Conservation (phyloP, 768 basidiomycete species). For the Amanita brunnescens region DNA sequence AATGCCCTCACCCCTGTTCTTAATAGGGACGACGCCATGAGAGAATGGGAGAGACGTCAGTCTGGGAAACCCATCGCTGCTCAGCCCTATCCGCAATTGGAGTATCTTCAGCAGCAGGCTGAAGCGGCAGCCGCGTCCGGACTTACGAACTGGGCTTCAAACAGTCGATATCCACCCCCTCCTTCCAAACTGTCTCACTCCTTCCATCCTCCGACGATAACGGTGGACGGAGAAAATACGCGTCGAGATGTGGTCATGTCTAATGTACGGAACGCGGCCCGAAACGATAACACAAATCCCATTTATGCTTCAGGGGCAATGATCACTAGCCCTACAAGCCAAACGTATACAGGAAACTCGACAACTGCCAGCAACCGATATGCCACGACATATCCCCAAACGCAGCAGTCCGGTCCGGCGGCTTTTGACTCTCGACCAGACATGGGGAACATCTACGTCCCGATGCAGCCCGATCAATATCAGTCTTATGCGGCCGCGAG, state of each 20-base stretch:
- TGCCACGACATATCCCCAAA: constrained; percentile 44
- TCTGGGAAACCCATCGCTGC: constrained; percentile 61
- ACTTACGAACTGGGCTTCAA: constrained; percentile 43
- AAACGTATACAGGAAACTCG: constrained; percentile 51
- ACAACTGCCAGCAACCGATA: constrained; percentile 55
- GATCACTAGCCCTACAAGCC: constrained; percentile 63
- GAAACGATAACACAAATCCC: constrained; percentile 33
- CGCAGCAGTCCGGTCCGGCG: constrained; percentile 28
- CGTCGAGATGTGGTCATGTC: constrained; percentile 72
- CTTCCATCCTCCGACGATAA: constrained; percentile 58
- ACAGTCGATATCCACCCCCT: constrained; percentile 49
- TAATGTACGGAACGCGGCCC: constrained; percentile 59
- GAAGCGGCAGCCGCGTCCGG: constrained; percentile 66
- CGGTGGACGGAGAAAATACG: constrained; percentile 51
- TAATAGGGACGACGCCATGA: constrained; percentile 89
- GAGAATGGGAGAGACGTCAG: constrained; percentile 93
- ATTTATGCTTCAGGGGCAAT: constrained; percentile 40
- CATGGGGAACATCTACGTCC: constrained; percentile 63
- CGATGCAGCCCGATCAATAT: constrained; percentile 80
- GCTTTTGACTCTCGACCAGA: constrained; percentile 56
- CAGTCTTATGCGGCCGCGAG: constrained; percentile 39
- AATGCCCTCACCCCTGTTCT: constrained; percentile 89
- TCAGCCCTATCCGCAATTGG: constrained; percentile 82
- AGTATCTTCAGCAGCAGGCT: constrained; percentile 89
- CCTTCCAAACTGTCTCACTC: constrained; percentile 58